phyloP scores from a whole-genome alignment of 169 alveolate genomes.

The Plasmodium gallinaceum region DNA sequence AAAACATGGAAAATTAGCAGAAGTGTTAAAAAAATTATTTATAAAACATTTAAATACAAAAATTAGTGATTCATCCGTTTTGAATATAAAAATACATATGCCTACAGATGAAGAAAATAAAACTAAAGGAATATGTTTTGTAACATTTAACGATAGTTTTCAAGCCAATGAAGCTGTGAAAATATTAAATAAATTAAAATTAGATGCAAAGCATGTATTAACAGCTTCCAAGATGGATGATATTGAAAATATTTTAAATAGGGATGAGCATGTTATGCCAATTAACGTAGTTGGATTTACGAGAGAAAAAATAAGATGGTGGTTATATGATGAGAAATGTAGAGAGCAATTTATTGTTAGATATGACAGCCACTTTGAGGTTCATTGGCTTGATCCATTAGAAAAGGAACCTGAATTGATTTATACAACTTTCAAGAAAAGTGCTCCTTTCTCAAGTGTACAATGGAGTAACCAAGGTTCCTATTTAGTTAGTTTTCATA shows the following conservation, averaged over 20 bases:
- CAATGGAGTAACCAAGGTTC: slow-evolving; percentile 95
- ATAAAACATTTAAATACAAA: slow-evolving; percentile 77
- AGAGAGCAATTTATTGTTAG: slow-evolving; percentile 92
- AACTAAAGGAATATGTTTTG: slow-evolving; percentile 80
- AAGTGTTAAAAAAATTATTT: slow-evolving; percentile 78
- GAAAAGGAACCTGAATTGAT: slow-evolving; percentile 89
- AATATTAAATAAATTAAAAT: slow-evolving; percentile 50
- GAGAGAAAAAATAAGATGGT: slow-evolving; percentile 91
- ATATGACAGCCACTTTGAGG: slow-evolving; percentile 90
- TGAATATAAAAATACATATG: slow-evolving; percentile 73
- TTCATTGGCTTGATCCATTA: slow-evolving; percentile 91
- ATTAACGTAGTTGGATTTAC: slow-evolving; percentile 86
- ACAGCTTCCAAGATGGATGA: slow-evolving; percentile 74
- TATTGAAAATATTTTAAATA: slow-evolving; percentile 63
- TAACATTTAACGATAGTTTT: slow-evolving; percentile 79
- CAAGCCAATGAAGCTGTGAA: slow-evolving; percentile 80
- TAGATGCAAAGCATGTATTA: slow-evolving; percentile 70
- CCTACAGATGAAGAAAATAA: slow-evolving; percentile 79
- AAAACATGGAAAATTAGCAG: slow-evolving; percentile 79
- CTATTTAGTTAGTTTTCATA: slow-evolving; percentile 90
- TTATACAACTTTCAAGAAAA: slow-evolving; percentile 89
- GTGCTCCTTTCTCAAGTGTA: slow-evolving; percentile 92
- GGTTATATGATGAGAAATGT: slow-evolving; percentile 87
- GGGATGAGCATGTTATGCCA: slow-evolving; percentile 69
- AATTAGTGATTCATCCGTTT: slow-evolving; percentile 78